Percentiles rank a stretch among this genome's conserved stretches.
Evolutionary conservation across 495 filamentous ascomycete species (phyloP).

Genomic region (Podospora anserina): DNA sequence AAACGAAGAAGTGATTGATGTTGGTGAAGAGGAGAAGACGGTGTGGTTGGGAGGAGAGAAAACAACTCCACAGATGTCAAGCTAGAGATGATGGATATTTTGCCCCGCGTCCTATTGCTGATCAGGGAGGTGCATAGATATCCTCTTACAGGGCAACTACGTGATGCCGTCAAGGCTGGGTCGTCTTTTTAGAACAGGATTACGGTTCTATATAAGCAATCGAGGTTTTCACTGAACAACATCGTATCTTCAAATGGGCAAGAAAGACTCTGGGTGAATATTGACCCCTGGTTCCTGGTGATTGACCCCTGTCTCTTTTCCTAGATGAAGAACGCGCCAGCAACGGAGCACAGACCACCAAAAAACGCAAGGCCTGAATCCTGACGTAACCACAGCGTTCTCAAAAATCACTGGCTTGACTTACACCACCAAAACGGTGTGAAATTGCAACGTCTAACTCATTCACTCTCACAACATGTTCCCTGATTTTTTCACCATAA

Average conservation of each 20-base stretch:
- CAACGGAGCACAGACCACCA: background rate
- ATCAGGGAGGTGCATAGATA: background rate
- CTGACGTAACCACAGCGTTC: conserved; percentile 1
- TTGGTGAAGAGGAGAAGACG: background rate
- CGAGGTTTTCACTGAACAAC: background rate
- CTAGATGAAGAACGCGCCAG: background rate
- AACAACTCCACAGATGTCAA: background rate
- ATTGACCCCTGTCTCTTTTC: too few relatives aligned
- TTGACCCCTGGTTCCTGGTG: background rate
- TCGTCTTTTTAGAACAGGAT: too few relatives aligned
- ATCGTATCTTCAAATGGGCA: background rate
- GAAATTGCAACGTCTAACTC: background rate
- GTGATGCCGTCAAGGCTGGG: background rate
- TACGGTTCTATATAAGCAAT: background rate
- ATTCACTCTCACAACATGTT: background rate
- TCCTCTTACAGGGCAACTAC: background rate
- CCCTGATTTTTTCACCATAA: background rate
- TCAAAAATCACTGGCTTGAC: background rate
- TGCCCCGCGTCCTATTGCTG: background rate
- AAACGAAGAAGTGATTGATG: background rate
- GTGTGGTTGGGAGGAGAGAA: background rate
- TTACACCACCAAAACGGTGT: background rate
- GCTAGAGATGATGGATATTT: background rate
- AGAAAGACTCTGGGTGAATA: background rate
- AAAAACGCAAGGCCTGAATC: background rate